phyloP scores from a whole-genome alignment of 495 filamentous ascomycete genomes.

The Hypoxylon perforatum region DNA sequence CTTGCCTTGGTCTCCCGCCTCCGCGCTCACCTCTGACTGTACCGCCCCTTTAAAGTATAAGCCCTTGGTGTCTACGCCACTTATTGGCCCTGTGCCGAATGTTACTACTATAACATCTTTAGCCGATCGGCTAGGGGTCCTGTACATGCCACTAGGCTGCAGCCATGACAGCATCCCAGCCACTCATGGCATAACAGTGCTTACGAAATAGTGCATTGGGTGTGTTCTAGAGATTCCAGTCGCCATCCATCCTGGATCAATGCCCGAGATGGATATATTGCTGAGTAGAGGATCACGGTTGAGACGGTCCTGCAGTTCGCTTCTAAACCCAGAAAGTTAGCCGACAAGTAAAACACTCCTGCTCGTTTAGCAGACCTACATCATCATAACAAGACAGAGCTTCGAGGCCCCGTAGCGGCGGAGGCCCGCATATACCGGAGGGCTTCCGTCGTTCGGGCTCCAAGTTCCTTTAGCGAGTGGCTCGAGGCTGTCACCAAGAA shows the following conservation, averaged over 20 bases:
- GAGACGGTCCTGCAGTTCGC: slow-evolving; percentile 43
- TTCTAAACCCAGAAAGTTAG: slow-evolving; percentile 10
- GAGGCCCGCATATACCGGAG: slow-evolving; percentile 18
- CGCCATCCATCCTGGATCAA: slow-evolving; percentile 44
- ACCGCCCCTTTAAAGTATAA: slow-evolving; percentile 38
- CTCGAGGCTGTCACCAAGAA: slow-evolving; percentile 19
- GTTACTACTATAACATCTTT: slow-evolving; percentile 45
- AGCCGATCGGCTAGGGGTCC: slow-evolving; percentile 49
- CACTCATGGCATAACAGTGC: slow-evolving; percentile 11
- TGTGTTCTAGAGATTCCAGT: slow-evolving; percentile 27
- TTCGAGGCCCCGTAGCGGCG: slow-evolving; percentile 47
- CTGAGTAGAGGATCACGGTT: slow-evolving; percentile 33
- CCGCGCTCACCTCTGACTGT: slow-evolving; percentile 9
- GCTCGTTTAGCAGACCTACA: slow-evolving; percentile 18
- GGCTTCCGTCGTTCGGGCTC: slow-evolving; percentile 35
- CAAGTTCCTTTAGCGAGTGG: slow-evolving; percentile 41
- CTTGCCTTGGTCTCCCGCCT: slow-evolving; percentile 43
- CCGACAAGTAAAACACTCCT: not conserved
- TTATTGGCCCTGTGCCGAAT: slow-evolving; percentile 27
- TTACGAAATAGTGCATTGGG: slow-evolving; percentile 13
- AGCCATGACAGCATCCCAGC: slow-evolving; percentile 15
- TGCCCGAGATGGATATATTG: slow-evolving; percentile 38
- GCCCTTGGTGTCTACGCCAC: slow-evolving; percentile 28
- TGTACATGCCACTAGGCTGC: slow-evolving; percentile 36
- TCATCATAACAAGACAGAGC: slow-evolving; percentile 43